phyloP scores from a whole-genome alignment of 768 basidiomycete species.

The Butyriboletus loyo region DNA sequence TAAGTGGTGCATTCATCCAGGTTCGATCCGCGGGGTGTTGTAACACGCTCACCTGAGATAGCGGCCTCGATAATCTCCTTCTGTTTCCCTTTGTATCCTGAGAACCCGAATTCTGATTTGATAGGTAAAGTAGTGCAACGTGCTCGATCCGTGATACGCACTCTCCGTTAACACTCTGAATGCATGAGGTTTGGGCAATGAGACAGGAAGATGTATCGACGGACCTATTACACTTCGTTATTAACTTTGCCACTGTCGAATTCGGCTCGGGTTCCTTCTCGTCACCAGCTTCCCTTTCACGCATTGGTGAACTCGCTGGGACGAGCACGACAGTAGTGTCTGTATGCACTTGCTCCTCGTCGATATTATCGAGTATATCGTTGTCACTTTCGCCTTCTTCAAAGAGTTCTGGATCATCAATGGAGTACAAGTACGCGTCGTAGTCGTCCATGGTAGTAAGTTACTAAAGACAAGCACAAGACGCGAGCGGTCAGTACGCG shows the following conservation, averaged over 20 bases:
- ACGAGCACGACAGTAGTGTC: slow-evolving; percentile 14
- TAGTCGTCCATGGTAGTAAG: slow-evolving; percentile 21
- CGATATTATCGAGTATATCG: slow-evolving; percentile 22
- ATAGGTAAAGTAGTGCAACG: neutral
- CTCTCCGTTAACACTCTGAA: slow-evolving; percentile 25
- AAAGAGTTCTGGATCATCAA: slow-evolving; percentile 14
- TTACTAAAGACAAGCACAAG: neutral
- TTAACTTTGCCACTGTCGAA: neutral
- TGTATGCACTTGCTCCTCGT: slow-evolving; percentile 14
- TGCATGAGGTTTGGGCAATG: neutral
- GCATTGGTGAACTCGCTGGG: slow-evolving; percentile 13
- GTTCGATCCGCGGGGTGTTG: neutral
- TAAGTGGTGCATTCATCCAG: slow-evolving; percentile 23
- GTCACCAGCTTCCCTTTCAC: neutral
- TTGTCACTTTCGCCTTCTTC: slow-evolving; percentile 17
- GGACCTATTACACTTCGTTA: slow-evolving; percentile 16
- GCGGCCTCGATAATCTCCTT: slow-evolving; percentile 73
- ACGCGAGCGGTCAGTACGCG: slow-evolving; percentile 1
- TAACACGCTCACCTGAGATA: slow-evolving; percentile 44
- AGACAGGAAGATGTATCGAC: neutral
- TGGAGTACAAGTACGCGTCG: slow-evolving; percentile 21
- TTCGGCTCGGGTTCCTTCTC: neutral
- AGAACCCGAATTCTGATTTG: slow-evolving; percentile 64
- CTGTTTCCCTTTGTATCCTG: slow-evolving; percentile 73
- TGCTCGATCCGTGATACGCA: slow-evolving; percentile 2